Evolutionary conservation across 2,329 filamentous ascomycete species (phyloP).

Genomic region (Aspergillus candidus): DNA sequence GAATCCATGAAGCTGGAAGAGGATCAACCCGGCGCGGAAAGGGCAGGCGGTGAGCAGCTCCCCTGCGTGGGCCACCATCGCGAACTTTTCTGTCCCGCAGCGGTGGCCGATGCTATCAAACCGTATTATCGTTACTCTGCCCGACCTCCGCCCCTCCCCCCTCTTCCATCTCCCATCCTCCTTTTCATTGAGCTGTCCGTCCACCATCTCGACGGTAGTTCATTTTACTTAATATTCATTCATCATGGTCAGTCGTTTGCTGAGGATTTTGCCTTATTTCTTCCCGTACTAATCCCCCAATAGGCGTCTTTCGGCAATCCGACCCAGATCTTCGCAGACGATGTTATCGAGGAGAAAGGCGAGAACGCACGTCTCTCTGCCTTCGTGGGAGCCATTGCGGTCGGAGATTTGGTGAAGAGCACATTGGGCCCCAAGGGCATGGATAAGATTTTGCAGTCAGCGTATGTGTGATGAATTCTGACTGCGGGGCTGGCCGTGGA

Average conservation of each 20-base stretch:
- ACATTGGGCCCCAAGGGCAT: slow-evolving; percentile 96
- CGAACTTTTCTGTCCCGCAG: slow-evolving; percentile 27
- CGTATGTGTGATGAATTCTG: slow-evolving; percentile 52
- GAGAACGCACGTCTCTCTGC: slow-evolving; percentile 98
- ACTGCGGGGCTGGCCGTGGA: slow-evolving; percentile 11
- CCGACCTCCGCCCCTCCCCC: slow-evolving; percentile 7
- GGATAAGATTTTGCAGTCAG: slow-evolving; percentile 97
- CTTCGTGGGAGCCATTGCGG: slow-evolving; percentile 96
- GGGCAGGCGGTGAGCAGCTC: neutral
- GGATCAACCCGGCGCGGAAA: slow-evolving; percentile 6
- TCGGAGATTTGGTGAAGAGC: slow-evolving; percentile 95
- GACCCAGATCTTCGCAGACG: slow-evolving; percentile 96
- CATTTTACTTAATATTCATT: slow-evolving; percentile 12
- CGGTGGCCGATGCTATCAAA: too few species aligned
- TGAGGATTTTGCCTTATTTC: slow-evolving; percentile 1
- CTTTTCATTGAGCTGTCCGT: slow-evolving; percentile 15
- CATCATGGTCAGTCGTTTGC: slow-evolving; percentile 23
- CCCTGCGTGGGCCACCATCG: slow-evolving; percentile 23
- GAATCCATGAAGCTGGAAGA: neutral
- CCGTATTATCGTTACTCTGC: slow-evolving; percentile 6
- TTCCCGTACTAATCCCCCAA: slow-evolving; percentile 8
- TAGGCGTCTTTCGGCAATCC: slow-evolving; percentile 57
- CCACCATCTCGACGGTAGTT: slow-evolving; percentile 11
- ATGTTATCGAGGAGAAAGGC: slow-evolving; percentile 95
- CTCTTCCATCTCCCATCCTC: slow-evolving; percentile 6